Evolutionary conservation across 495 filamentous ascomycete species (phyloP), one percentile per base, ranked within the genome.

Genomic region (Tuber indicum): DNA sequence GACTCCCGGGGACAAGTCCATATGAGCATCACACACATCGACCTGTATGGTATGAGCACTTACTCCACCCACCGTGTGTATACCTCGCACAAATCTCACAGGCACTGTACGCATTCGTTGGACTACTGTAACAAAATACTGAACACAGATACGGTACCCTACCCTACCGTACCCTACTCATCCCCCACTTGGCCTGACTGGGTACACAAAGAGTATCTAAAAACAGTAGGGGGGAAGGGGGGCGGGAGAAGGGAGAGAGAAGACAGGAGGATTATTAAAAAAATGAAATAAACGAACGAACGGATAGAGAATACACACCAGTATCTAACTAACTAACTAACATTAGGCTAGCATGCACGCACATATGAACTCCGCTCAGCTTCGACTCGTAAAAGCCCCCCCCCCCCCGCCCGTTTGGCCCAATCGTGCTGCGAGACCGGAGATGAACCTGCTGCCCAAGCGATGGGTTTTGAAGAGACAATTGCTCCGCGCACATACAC

Each of bases 401-500:
- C 72, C 72, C 5, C 45, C 75, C 72, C 72, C n/a, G n/a, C n/a
- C n/a, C 75, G 69, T 71, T 74, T 70, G 77, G 75, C 76, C 76
- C 78, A 80, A 80, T 76, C 78, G 73, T 75, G 73, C 78, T 80
- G 78, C 78, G 78, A 71, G 78, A 74, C 74, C 78, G 78, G 77
- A 80, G 78, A 80, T 80, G 78, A 80, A 77, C n/a, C 26, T 66
- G n/a, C 77, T 80, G 77, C 77, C 74, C 75, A 76, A 79, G 77
- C 74, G 75, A 80, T 66, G 26, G 58, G 26, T 32, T 71, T 75
- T 78, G 76, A 74, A 43, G 74, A 80, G 45, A 39, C 74, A 66
- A 76, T 80, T 80, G 78, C 78, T 74, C 78, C 78, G 78, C 78
- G 73, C 78, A 73, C 69, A 71, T 71, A 43, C 77, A 74, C 74